A percentile compares a stretch with the other conserved stretches of the same genome.
These are phyloP conservation scores for Botryococcus braunii DNA, from an alignment of 163 green algal genomes.

Conservation along the genomic window DNA sequence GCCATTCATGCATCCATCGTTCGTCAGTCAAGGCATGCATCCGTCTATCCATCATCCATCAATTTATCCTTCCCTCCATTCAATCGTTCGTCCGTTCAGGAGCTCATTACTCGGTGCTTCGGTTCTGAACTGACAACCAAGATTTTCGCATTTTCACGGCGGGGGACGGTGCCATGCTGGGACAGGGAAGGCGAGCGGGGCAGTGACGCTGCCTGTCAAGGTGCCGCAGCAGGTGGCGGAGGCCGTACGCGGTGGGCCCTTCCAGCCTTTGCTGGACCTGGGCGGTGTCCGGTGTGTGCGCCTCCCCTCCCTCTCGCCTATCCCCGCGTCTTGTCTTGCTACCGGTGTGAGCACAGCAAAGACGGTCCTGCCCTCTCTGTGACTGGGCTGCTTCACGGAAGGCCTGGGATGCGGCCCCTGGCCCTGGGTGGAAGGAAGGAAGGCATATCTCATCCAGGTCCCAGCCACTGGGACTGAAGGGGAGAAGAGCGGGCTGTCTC, in stretches of 20 bases:
- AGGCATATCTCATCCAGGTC: too few species aligned
- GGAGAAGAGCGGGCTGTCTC: too few species aligned
- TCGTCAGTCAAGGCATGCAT: background rate
- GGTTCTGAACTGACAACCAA: background rate
- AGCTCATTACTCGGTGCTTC: too few species aligned
- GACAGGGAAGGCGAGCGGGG: slow-evolving; percentile 31
- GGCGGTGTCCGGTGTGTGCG: slow-evolving; percentile 35
- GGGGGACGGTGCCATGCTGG: too few species aligned
- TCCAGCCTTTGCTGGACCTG: slow-evolving; percentile 23
- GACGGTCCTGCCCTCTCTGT: too few species aligned
- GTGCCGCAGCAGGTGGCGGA: slow-evolving; percentile 36
- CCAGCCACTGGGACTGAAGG: too few species aligned
- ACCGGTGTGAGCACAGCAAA: too few species aligned
- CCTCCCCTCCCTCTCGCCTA: background rate
- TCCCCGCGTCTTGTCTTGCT: background rate
- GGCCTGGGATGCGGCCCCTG: too few species aligned
- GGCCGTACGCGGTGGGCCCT: slow-evolving; percentile 13
- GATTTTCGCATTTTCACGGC: background rate
- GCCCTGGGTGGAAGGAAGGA: too few species aligned
- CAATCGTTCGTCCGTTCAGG: too few species aligned
- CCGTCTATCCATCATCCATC: background rate
- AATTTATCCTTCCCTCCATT: background rate
- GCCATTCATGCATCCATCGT: too few species aligned
- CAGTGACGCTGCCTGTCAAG: slow-evolving; percentile 71
- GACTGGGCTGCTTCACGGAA: too few species aligned